phyloP scores from a whole-genome alignment of 257 asterid species.

The Leonotis leonurus region DNA sequence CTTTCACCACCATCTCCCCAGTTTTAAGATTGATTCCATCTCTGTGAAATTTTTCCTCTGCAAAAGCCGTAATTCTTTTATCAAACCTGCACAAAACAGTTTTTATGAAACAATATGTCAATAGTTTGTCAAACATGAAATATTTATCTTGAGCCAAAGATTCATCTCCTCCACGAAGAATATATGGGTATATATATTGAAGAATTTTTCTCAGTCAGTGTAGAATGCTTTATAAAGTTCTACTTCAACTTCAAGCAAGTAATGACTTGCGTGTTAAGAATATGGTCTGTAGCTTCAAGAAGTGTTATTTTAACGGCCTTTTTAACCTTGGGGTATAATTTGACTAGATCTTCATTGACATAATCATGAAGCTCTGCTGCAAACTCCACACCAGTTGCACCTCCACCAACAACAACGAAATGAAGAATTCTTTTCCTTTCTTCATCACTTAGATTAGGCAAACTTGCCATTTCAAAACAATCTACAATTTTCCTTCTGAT shows the following conservation, averaged over 20 bases:
- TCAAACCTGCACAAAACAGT: slow-evolving; percentile 65
- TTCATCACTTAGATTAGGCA: slow-evolving; percentile 76
- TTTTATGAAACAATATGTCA: slow-evolving; percentile 10
- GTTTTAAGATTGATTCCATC: slow-evolving; percentile 85
- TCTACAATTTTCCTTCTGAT: slow-evolving; percentile 78
- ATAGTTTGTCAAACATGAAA: not conserved
- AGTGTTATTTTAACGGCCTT: slow-evolving; percentile 75
- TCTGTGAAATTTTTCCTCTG: slow-evolving; percentile 79
- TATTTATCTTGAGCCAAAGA: not conserved
- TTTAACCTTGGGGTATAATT: slow-evolving; percentile 66
- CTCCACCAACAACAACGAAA: slow-evolving; percentile 96
- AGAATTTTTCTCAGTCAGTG: not conserved
- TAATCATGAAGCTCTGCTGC: slow-evolving; percentile 94
- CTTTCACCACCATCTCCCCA: slow-evolving; percentile 88
- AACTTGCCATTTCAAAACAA: slow-evolving; percentile 82
- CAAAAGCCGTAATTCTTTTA: slow-evolving; percentile 91
- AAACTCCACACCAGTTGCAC: slow-evolving; percentile 82
- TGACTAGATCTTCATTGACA: slow-evolving; percentile 69
- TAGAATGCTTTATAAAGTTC: not conserved
- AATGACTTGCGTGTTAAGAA: slow-evolving; percentile 67
- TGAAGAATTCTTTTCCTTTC: slow-evolving; percentile 83
- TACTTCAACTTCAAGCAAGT: not conserved
- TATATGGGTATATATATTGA: not conserved
- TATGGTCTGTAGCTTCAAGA: slow-evolving; percentile 90
- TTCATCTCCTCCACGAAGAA: not conserved